Evolutionary conservation across 208 protist genomes (phyloP).

Genomic region (Acanthamoeba royreba): DNA sequence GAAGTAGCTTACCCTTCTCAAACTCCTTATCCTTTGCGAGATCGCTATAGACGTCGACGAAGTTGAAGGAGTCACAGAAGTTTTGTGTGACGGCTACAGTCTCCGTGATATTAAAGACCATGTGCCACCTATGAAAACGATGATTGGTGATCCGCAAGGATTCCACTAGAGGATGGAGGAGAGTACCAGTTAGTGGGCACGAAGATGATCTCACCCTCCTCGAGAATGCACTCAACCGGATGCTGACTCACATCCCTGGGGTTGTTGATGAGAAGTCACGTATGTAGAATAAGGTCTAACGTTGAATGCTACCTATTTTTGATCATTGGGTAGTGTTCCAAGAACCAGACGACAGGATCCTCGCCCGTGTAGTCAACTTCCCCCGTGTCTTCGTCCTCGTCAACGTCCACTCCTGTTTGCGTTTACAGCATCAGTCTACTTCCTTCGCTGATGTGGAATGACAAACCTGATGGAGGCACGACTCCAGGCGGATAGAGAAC

Average conservation of each 20-base stretch:
- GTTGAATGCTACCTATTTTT: background rate
- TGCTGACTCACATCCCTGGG: background rate
- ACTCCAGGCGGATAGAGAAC: background rate
- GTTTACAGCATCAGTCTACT: too few relatives aligned
- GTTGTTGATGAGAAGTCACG: background rate
- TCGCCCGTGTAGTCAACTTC: constrained; percentile 7
- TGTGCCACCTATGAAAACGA: background rate
- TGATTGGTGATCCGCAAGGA: background rate
- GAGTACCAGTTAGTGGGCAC: constrained; percentile 28
- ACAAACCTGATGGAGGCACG: background rate
- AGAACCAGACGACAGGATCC: constrained; percentile 39
- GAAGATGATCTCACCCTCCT: constrained; percentile 31
- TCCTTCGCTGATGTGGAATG: too few relatives aligned
- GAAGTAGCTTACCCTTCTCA: too few relatives aligned
- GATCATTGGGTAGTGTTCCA: constrained; percentile 38
- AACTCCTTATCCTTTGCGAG: background rate
- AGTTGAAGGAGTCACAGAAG: constrained; percentile 14
- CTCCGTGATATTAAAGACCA: constrained; percentile 45
- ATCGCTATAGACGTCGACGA: background rate
- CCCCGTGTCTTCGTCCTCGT: background rate
- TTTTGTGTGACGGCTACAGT: constrained; percentile 40
- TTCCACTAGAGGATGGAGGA: background rate
- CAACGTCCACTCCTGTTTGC: constrained; percentile 1
- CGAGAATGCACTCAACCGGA: constrained; percentile 36
- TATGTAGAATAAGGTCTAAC: background rate